Evolutionary conservation across 441 rosid genomes (phyloP).

Genomic region (Corymbia calophylla): DNA sequence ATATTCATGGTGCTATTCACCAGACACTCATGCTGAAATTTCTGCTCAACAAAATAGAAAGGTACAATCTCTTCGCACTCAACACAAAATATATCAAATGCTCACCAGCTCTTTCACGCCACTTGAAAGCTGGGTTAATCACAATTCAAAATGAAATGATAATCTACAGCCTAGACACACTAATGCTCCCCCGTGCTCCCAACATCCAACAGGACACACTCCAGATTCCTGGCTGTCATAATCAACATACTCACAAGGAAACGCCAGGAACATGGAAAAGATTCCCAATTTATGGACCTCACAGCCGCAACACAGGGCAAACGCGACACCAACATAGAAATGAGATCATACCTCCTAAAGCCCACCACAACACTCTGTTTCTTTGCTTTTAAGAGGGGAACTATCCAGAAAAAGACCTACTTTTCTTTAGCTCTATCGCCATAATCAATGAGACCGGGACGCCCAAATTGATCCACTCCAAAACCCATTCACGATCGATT

Average conservation of each 20-base stretch:
- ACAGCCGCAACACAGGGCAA: not conserved
- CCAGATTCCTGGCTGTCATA: not conserved
- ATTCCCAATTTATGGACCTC: not conserved
- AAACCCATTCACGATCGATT: not conserved
- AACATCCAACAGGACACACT: not conserved
- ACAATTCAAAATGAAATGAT: not conserved
- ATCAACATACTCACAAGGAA: not conserved
- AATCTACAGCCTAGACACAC: not conserved
- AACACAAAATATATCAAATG: not conserved
- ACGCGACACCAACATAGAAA: not conserved
- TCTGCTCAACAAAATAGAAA: not conserved
- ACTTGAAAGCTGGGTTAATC: not conserved
- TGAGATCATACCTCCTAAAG: not conserved
- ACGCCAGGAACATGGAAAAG: not conserved
- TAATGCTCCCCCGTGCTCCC: not conserved
- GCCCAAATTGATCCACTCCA: not conserved
- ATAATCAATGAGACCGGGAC: not conserved
- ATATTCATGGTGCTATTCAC: not conserved
- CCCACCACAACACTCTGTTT: not conserved
- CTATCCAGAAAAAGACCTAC: not conserved
- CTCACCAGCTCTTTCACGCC: not conserved
- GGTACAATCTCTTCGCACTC: not conserved
- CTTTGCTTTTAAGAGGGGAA: not conserved
- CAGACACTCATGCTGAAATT: not conserved
- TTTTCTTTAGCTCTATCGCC: not conserved